Base-by-base conservation (phyloP, 176 grass and related monocot genomes). In the Aegilops sharonensis region DNA sequence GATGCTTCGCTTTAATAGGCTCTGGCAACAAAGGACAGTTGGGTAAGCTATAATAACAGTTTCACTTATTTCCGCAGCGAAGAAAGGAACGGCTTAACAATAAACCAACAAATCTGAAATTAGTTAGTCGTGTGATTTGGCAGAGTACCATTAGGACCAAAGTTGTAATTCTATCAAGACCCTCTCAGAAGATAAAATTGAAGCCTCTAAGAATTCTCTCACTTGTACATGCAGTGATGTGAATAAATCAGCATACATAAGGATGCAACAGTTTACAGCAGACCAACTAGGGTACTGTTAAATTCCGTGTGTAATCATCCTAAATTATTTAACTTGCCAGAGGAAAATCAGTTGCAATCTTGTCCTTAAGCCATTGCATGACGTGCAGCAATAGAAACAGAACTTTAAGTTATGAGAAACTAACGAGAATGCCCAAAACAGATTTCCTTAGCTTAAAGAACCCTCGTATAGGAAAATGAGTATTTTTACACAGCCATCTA, bases 1-100 rank as follows among this genome's bases (percentile, higher is more conserved):
- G 92, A 83, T 90, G 88, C 68, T 89, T 91, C 5, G 76, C 77
- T 91, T 96, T 99, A 56, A 99, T 90, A 80, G 94, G 87, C 64
- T 96, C 97, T 99, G 61, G 25, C 30, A 82, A 88, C 43, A 77
- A 80, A 72, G 6, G 14, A 83, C 20, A 88, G 14, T 74, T 65
- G 61, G 82, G 83, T 76, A 63, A 97, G 78, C 4, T 68, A 79
- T 21, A 81, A 17, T 14, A 63, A 37, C 68, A 11, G 83, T 85
- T 81, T 37, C 10, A 21, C 43, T 45, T 75, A 60, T 59, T 67
- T 48, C 20, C 78, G 18, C 23, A 85, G 35, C 81, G n/a, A 36
- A 74, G 3, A 27, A 71, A 85, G 25, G 75, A 54, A 45, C 5
- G 68, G 61, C 9, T 31, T 45, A 59, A 78, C 48, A 88, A 78